Base-by-base conservation (phyloP, 148 eudicot species). In the Amaranthus palmeri region DNA sequence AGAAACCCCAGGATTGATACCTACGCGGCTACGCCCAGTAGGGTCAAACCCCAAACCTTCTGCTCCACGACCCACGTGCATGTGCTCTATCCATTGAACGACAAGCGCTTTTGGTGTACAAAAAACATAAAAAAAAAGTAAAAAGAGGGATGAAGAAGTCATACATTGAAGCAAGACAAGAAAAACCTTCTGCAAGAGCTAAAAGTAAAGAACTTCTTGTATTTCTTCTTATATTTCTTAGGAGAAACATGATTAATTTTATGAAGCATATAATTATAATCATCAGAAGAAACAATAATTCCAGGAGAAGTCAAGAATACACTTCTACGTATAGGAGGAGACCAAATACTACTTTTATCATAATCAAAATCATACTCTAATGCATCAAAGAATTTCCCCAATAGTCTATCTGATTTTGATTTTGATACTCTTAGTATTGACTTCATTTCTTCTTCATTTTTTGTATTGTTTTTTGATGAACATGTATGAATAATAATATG, bases 331-430 rank as follows among this genome's bases (percentile, higher is more conserved):
- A 87, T 67, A 13, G 79, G 75, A 14, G 91, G 91, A 59, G 91
- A 87, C 91, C 91, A 87, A 5, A 85, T 56, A 11, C 81, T 82
- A 51, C 91, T 87, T 71, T 76, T 81, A 1, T 83, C 77, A 63
- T 87, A 67, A 13, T 85, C 85, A 57, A 87, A 85, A 60, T 83
- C 91, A 69, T 70, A 87, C 58, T 87, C 87, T n/a, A 85, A 74
- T 5, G 88, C 91, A 36, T 87, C 91, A 12, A 80, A 85, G 76
- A 83, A 87, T 49, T 87, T 87, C 56, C 84, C 83, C 0, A 87
- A 72, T 4, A 87, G 85, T 52, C 91, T 80, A 57, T 87, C 91
- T 9, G 91, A 87, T 7, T 79, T 71, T 0, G 85, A 72, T 78
- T 81, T 85, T 2, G 88, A 81, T 8, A 85, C 91, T 36, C 68